These are phyloP conservation scores for Termitomyces sp. DNA, from an alignment of 768 basidiomycete genomes.

Conservation along the genomic window DNA sequence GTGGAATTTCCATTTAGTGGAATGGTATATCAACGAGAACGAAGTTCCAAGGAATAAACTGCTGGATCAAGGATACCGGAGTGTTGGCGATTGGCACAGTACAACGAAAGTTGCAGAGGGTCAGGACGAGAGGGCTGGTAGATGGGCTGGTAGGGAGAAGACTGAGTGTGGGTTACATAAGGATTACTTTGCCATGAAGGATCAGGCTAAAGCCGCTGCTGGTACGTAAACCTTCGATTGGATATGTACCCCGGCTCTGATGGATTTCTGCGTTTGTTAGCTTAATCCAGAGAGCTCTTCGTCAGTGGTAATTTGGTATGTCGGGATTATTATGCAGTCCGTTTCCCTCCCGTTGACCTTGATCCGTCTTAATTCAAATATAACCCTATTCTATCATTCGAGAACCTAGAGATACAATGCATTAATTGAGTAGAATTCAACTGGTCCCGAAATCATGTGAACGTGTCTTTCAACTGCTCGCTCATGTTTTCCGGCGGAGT, in stretches of 20 bases:
- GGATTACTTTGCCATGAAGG: constrained; percentile 80
- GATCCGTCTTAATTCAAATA: neutral
- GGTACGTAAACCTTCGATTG: constrained; percentile 10
- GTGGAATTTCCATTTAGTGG: constrained; percentile 83
- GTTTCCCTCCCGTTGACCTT: neutral
- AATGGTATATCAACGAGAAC: constrained; percentile 79
- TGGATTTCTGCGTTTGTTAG: neutral
- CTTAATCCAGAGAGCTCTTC: neutral
- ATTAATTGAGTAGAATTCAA: neutral
- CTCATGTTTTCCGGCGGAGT: constrained; percentile 13
- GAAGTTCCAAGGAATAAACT: constrained; percentile 85
- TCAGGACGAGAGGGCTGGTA: constrained; percentile 83
- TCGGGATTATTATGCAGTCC: neutral
- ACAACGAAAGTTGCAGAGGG: constrained; percentile 66
- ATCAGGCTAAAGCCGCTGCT: constrained; percentile 34
- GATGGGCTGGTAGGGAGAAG: constrained; percentile 90
- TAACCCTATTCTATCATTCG: constrained; percentile 8
- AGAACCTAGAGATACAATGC: constrained; percentile 1
- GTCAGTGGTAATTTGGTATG: neutral
- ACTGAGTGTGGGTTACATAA: constrained; percentile 95
- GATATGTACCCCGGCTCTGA: neutral
- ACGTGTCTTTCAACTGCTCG: constrained; percentile 2
- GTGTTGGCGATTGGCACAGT: constrained; percentile 97
- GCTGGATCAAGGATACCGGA: constrained; percentile 87
- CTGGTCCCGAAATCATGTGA: constrained; percentile 17